Percentiles rank a stretch among this genome's conserved stretches.
Evolutionary conservation across 805 yeast genomes (phyloP).

Genomic region (Yarrowia yakushimensis): DNA sequence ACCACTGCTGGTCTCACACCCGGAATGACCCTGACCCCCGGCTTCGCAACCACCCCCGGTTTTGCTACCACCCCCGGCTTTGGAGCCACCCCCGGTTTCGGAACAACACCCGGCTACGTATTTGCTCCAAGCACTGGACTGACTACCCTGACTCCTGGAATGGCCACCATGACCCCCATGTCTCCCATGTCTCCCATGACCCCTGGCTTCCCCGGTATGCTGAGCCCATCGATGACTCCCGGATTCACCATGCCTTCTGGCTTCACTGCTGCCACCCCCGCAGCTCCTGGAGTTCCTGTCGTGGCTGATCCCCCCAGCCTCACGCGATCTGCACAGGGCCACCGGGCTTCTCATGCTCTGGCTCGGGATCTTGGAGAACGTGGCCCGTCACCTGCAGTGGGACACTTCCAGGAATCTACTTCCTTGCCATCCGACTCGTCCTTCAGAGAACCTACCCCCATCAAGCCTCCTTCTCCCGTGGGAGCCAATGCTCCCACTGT

Average conservation of each 20-base stretch:
- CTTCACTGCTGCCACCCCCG: background rate
- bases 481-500: background rate
- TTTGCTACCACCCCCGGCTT: constrained; percentile 20
- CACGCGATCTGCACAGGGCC: background rate
- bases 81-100: constrained; percentile 6
- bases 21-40: constrained; percentile 16
- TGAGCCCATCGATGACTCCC: background rate
- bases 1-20: constrained; percentile 11
- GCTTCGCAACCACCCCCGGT: constrained; percentile 1
- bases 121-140: background rate
- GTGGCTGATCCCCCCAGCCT: background rate
- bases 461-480: constrained; percentile 20
- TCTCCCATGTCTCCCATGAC: too few species aligned
- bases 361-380: constrained; percentile 20
- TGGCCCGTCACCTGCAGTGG: background rate
- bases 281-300: background rate
- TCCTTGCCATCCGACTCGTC: constrained; percentile 8
- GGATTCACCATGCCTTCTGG: constrained; percentile 8
- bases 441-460: constrained; percentile 11
- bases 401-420: background rate
- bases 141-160: background rate
- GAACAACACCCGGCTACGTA: background rate
- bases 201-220: background rate
- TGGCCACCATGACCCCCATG: too few species aligned
- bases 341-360: background rate